Percentiles rank a stretch among this genome's conserved stretches.
These are phyloP conservation scores for Acorus calamus DNA, from an alignment of 106 monocot species.

Conservation along the genomic window DNA sequence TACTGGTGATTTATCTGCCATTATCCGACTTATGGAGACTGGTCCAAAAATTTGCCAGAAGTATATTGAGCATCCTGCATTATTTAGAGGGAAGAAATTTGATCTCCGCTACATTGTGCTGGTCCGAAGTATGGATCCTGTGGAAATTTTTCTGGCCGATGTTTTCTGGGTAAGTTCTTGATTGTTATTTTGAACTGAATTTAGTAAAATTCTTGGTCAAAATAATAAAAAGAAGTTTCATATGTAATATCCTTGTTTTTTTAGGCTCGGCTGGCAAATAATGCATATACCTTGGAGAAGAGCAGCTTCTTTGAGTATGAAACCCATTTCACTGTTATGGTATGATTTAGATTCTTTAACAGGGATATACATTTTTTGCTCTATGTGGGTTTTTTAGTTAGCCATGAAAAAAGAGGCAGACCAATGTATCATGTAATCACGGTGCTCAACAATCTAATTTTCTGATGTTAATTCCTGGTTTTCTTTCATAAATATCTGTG, in stretches of 20 bases:
- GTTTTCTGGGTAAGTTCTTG: constrained; percentile 64
- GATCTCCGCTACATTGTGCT: constrained; percentile 90
- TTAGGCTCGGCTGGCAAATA: constrained; percentile 88
- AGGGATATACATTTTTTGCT: no score
- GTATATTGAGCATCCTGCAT: constrained; percentile 78
- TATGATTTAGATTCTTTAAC: constrained; percentile 14
- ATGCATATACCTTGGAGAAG: constrained; percentile 66
- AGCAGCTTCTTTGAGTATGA: constrained; percentile 96
- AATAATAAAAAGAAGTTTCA: no score
- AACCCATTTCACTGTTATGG: constrained; percentile 99
- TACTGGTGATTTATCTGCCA: constrained; percentile 68
- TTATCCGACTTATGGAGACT: constrained; percentile 95
- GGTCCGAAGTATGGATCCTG: constrained; percentile 78
- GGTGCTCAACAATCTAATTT: no score
- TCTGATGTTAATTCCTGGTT: no score
- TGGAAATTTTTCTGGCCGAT: constrained; percentile 82
- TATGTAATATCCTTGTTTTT: constrained; percentile 1
- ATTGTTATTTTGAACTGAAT: constrained; percentile 2
- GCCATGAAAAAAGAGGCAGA: no score
- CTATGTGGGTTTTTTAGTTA: no score
- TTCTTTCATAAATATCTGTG: no score
- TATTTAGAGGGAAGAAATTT: constrained; percentile 87
- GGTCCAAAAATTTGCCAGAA: constrained; percentile 99
- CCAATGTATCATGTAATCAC: no score
- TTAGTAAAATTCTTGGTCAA: not conserved